Evolutionary conservation across 139 green algal species (phyloP), one percentile per base, ranked within the genome.

Genomic region (Chlorella vulgaris): DNA sequence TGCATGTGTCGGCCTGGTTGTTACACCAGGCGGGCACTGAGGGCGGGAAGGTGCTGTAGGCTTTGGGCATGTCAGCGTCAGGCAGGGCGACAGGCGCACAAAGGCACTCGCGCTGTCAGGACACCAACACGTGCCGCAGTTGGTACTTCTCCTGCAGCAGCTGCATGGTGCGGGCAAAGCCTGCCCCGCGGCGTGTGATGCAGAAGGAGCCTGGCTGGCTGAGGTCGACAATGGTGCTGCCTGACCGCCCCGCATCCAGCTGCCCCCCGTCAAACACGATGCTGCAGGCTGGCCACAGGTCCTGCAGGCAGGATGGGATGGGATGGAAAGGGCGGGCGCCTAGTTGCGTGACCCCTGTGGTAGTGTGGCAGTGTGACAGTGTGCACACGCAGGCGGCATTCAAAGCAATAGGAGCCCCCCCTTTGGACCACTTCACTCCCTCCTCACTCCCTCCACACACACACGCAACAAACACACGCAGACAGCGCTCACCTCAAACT

Each of bases 181-280:
- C 85, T 8, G 39, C 40, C 3, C 91, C 91, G 7, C 86, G 33
- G 21, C 91, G 69, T 6, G 88, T 28, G 5, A 95, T 84, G 8
- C 22, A 78, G 51, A 90, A 93, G n/a, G 15, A 15, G 6, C 81
- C 83, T 2, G 53, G 38, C 28, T 42, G 31, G 29, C 69, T 83
- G 13, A 96, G 85, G 83, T 96, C 92, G 7, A 96, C 29, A 6
- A 96, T 81, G 2, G 92, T 96, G 39, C 91, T 94, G 26, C 92
- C 93, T 2, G 61, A 29, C 31, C 87, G 75, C 18, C 65, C 77
- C 2, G 36, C 79, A 0, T 55, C 66, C 10, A 95, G 62, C 33
- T 18, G 33, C 1, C 89, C 90, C 26, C 65, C 88, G 50, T 96
- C 89, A 86, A 93, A 95, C 35, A 96, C 88, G 0, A 86, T 83